phyloP scores from a whole-genome alignment of 2,329 filamentous ascomycete species.

The Bipolaris oryzae region DNA sequence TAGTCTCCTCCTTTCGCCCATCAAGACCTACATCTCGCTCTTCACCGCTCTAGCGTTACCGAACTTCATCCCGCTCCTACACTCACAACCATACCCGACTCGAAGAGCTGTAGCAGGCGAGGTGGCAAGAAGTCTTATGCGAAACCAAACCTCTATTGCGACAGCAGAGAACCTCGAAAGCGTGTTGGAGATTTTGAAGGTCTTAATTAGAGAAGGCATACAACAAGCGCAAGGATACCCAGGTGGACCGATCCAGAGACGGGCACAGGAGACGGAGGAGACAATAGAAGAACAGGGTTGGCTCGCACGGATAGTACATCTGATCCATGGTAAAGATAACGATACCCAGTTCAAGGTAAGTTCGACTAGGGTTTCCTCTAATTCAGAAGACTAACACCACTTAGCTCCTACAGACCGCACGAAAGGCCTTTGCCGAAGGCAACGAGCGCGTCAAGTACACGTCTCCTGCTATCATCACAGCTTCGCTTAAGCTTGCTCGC shows the following conservation, averaged over 20 bases:
- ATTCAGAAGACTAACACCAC: slow-evolving; percentile 21
- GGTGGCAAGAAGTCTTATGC: slow-evolving; percentile 80
- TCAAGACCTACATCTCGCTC: slow-evolving; percentile 87
- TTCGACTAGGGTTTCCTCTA: too few relatives aligned
- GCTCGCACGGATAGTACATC: slow-evolving; percentile 89
- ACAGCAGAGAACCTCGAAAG: slow-evolving; percentile 83
- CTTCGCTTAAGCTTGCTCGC: slow-evolving; percentile 85
- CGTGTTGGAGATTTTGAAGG: slow-evolving; percentile 84
- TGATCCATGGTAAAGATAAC: slow-evolving; percentile 82
- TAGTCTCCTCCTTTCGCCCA: slow-evolving; percentile 85
- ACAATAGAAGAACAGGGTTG: slow-evolving; percentile 98
- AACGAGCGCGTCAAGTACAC: slow-evolving; percentile 97
- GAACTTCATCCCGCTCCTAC: slow-evolving; percentile 86
- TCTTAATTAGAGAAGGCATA: slow-evolving; percentile 90
- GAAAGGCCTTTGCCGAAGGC: slow-evolving; percentile 86
- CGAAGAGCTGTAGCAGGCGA: slow-evolving; percentile 89
- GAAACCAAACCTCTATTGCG: slow-evolving; percentile 78
- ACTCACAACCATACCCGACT: slow-evolving; percentile 91
- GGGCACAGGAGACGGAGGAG: slow-evolving; percentile 88
- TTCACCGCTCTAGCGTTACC: slow-evolving; percentile 96
- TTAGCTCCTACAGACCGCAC: slow-evolving; percentile 80
- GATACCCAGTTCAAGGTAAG: slow-evolving; percentile 84
- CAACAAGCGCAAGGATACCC: slow-evolving; percentile 83
- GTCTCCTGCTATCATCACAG: slow-evolving; percentile 87
- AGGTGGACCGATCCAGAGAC: slow-evolving; percentile 73